Conservation (phyloP, 371 early-diverging fungal genomes). For the Zychaea mexicana region DNA sequence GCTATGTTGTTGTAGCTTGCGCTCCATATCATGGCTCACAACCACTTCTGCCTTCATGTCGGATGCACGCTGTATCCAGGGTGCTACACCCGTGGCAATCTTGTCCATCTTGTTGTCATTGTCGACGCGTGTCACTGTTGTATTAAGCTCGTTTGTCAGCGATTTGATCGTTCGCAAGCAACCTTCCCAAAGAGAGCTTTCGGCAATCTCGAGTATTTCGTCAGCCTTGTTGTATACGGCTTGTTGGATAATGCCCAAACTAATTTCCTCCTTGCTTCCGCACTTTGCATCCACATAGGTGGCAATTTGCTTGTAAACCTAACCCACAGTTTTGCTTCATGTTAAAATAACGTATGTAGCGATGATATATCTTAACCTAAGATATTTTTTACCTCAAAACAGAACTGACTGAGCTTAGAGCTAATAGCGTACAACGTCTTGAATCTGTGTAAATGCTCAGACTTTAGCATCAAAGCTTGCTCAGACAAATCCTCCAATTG, state of each 20-base stretch:
- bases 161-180: slow-evolving; percentile 54
- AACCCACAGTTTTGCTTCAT: neutral
- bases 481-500: slow-evolving; percentile 66
- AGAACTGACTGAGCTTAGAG: slow-evolving; percentile 51
- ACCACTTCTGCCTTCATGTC: slow-evolving; percentile 77
- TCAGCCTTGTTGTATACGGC: slow-evolving; percentile 54
- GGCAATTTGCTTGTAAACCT: slow-evolving; percentile 26
- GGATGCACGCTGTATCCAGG: slow-evolving; percentile 82
- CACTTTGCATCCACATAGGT: slow-evolving; percentile 39
- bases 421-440: slow-evolving; percentile 52
- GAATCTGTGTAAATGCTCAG: slow-evolving; percentile 55
- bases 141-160: slow-evolving; percentile 47
- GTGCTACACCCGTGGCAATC: slow-evolving; percentile 57
- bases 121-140: slow-evolving; percentile 42
- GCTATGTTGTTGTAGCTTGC: slow-evolving; percentile 70
- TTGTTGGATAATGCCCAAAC: slow-evolving; percentile 48
- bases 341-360: neutral
- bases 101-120: slow-evolving; percentile 53
- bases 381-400: slow-evolving; percentile 33
- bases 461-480: slow-evolving; percentile 52
- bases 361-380: neutral
- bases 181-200: slow-evolving; percentile 68
- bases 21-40: slow-evolving; percentile 78
- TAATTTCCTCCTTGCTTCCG: slow-evolving; percentile 51
- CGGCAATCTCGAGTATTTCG: slow-evolving; percentile 54